Percentiles rank a stretch among this genome's conserved stretches.
phyloP scores from a whole-genome alignment of 768 basidiomycete genomes.

The Phylloporus arenicola region DNA sequence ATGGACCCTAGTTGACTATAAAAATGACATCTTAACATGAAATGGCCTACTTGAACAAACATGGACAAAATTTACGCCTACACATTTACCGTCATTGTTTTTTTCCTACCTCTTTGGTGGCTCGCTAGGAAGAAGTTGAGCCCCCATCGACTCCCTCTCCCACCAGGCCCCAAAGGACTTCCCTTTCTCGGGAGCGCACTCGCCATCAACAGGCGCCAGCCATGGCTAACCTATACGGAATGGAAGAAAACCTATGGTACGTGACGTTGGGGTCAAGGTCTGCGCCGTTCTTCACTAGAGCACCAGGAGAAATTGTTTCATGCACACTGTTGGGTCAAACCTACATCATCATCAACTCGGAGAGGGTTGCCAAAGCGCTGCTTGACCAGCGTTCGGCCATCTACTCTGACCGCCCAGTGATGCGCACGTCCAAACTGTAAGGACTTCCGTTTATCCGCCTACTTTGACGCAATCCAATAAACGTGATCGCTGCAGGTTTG shows the following conservation, averaged over 20 bases:
- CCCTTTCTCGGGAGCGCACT: constrained; percentile 25
- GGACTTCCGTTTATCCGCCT: neutral
- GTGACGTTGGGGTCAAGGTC: constrained; percentile 1
- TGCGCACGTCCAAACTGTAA: constrained; percentile 6
- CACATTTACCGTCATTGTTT: neutral
- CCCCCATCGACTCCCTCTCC: constrained; percentile 17
- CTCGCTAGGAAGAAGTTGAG: constrained; percentile 5
- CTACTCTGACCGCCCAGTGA: constrained; percentile 20
- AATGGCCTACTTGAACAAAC: neutral
- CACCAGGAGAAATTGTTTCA: constrained; percentile 19
- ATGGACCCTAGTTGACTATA: neutral
- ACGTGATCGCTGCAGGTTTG: constrained; percentile 12
- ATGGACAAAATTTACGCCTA: constrained; percentile 6
- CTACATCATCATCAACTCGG: constrained; percentile 22
- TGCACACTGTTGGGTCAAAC: constrained; percentile 17
- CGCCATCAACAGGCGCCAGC: constrained; percentile 20
- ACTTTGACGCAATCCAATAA: neutral
- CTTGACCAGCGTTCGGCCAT: constrained; percentile 24
- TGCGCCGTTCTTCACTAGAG: neutral
- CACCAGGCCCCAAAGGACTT: constrained; percentile 27
- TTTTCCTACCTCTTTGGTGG: constrained; percentile 1
- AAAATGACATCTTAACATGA: neutral
- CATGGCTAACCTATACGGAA: constrained; percentile 30
- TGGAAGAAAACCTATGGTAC: constrained; percentile 31
- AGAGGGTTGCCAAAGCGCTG: constrained; percentile 16